Base-by-base conservation (phyloP, 768 basidiomycete genomes). In the Asterophora parasitica region DNA sequence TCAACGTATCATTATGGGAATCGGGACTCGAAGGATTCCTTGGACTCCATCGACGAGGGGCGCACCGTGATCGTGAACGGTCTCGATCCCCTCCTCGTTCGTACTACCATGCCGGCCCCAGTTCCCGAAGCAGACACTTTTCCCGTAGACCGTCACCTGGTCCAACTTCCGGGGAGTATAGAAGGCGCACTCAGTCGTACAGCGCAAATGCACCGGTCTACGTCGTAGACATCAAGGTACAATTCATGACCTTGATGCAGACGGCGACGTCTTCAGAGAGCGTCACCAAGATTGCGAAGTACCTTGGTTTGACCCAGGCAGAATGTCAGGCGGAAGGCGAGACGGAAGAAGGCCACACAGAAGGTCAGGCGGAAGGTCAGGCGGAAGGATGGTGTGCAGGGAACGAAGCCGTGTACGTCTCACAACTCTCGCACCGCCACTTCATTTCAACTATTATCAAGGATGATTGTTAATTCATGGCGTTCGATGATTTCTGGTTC, bases 381-480 rank as follows among this genome's bases (percentile, higher is more conserved):
- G 62, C 58, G n/a, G 47, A 60, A 17, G 65, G 63, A 7, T 69
- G 69, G 53, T 78, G 76, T 58, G 76, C 77, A 7, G 78, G 77
- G 0, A 76, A 78, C 42, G 78, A 79, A 55, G 73, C 75, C 28
- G 65, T 65, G 78, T 78, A 53, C 59, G 76, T 35, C 11, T 33
- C n/a, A 19, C 4, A 28, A 33, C 19, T 7, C 32, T 26, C 6
- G 23, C 6, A 3, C 23, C 6, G 23, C 23, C 23, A 23, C 23
- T 23, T 6, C 17, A 19, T 12, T 2, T 19, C 6, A 9, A 37
- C 11, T 15, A 1, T 4, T n/a, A 2, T 31, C 4, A n/a, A 78
- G 76, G 19, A 50, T 71, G 20, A 58, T 72, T 12, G 53, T 77
- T n/a, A 62, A 67, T 17, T 65, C 75, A 42, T 79, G 75, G 76